A percentile compares a stretch with the other conserved stretches of the same genome.
These are phyloP conservation scores for Chamaecyparis obtusa DNA, from an alignment of 75 land plant species.

Conservation along the genomic window DNA sequence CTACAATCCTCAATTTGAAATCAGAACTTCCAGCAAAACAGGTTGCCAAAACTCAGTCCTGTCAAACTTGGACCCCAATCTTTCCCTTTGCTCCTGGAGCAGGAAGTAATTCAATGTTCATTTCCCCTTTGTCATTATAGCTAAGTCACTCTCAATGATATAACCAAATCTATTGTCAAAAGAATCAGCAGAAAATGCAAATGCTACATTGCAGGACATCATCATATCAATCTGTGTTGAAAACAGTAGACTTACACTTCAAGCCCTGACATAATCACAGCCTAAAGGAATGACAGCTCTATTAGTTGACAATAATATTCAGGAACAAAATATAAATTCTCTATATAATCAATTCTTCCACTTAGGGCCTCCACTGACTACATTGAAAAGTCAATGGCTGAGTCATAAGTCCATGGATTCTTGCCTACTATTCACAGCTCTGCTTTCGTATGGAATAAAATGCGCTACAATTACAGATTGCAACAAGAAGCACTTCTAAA, in stretches of 20 bases:
- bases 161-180: background rate
- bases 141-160: background rate
- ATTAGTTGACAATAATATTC: background rate
- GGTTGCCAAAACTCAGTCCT: background rate
- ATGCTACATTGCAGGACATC: background rate
- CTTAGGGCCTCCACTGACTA: background rate
- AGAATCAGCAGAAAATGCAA: background rate
- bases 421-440: background rate
- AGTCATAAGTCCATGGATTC: background rate
- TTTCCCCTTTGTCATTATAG: background rate
- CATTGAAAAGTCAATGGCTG: background rate
- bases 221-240: background rate
- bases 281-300: background rate
- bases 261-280: background rate
- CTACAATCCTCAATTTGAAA: background rate
- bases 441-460: background rate
- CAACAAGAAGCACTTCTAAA: background rate
- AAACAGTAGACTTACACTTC: background rate
- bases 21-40: background rate
- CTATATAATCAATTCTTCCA: background rate
- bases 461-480: background rate
- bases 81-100: background rate
- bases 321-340: background rate
- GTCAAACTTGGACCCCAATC: background rate
- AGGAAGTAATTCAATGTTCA: background rate